Conservation (phyloP, 208 protist genomes). For the Histomonas meleagridis region DNA sequence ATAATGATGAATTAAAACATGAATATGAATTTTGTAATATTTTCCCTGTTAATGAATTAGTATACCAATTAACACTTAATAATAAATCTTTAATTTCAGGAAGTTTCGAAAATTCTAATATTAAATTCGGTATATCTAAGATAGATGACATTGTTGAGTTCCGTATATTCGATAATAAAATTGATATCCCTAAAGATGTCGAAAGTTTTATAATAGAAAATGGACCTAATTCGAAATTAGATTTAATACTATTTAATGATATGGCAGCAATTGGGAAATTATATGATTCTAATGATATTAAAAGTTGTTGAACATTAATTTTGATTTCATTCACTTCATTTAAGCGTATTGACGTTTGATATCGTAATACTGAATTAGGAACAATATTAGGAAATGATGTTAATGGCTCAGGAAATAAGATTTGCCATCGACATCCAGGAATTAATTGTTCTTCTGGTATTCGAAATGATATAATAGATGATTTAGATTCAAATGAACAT, state of each 20-base stretch:
- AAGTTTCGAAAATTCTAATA: not conserved
- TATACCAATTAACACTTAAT: not conserved
- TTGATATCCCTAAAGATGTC: not conserved
- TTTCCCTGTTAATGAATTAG: not conserved
- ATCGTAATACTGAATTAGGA: not conserved
- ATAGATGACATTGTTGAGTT: slow-evolving; percentile 25
- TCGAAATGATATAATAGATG: not conserved
- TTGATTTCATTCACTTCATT: not conserved
- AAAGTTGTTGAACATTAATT: not conserved
- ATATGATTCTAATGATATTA: not conserved
- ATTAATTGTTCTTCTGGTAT: not conserved
- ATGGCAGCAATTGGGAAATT: not conserved
- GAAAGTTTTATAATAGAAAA: not conserved
- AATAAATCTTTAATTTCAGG: not conserved
- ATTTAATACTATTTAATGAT: not conserved
- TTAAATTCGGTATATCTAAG: not conserved
- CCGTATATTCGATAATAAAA: not conserved
- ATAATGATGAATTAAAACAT: no score
- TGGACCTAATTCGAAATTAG: not conserved
- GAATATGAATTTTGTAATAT: not conserved
- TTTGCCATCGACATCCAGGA: not conserved
- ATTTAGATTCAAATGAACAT: not conserved
- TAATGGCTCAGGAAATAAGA: not conserved
- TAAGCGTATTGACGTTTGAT: not conserved
- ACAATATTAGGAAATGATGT: not conserved